These are phyloP conservation scores for Arabis hirsuta DNA, from an alignment of 345 rosid genomes.

Conservation along the genomic window DNA sequence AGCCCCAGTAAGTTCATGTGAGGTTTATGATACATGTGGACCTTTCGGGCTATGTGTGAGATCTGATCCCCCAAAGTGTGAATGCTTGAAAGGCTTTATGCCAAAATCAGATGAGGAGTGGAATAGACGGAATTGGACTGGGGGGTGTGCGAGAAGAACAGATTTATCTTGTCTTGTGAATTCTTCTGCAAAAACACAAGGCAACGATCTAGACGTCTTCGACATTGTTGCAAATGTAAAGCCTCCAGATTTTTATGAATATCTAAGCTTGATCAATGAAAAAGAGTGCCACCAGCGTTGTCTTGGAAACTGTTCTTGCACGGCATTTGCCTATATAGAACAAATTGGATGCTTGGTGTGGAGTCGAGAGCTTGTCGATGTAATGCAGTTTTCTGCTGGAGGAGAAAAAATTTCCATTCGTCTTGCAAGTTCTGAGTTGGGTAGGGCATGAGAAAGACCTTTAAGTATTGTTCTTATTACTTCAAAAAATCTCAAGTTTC, in stretches of 20 bases:
- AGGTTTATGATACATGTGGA: constrained; percentile 40
- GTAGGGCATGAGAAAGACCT: constrained; percentile 26
- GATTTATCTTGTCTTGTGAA: constrained; percentile 35
- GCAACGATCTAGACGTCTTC: constrained; percentile 31
- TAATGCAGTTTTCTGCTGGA: constrained; percentile 34
- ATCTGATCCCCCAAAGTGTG: constrained; percentile 39
- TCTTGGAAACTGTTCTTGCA: constrained; percentile 45
- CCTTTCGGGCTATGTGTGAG: constrained; percentile 38
- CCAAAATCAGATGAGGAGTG: constrained; percentile 45
- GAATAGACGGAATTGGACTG: constrained; percentile 40
- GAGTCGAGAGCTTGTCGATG: constrained; percentile 38
- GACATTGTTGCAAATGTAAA: constrained; percentile 34
- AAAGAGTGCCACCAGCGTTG: constrained; percentile 34
- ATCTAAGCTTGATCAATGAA: constrained; percentile 31
- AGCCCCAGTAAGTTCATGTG: constrained; percentile 36
- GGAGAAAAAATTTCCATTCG: constrained; percentile 38
- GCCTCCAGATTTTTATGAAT: constrained; percentile 44
- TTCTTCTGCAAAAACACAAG: constrained; percentile 29
- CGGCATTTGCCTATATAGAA: constrained; percentile 34
- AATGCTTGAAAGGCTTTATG: constrained; percentile 46
- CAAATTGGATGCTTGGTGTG: constrained; percentile 45
- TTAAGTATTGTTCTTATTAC: constrained; percentile 6
- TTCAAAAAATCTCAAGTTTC: not conserved
- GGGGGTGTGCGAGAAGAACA: constrained; percentile 40
- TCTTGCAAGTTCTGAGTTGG: constrained; percentile 43